phyloP scores from a whole-genome alignment of 108 stramenopile genomes.

The Aurantiochytrium sp. region DNA sequence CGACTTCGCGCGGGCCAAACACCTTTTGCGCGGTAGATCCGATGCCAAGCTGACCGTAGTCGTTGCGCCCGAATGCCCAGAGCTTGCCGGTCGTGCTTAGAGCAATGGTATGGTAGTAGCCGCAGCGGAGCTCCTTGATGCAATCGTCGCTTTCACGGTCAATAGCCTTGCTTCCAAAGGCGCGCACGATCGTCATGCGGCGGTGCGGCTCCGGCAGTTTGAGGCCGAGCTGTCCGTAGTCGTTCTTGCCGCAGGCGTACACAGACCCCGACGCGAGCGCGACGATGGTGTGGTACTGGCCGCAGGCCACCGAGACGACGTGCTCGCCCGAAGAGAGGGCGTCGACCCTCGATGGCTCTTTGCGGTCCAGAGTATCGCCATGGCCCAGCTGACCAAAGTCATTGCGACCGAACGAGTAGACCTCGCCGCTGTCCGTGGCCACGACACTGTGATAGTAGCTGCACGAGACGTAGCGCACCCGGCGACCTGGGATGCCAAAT shows the following conservation, averaged over 20 bases:
- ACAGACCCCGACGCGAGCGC: conserved; percentile 41
- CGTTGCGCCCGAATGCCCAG: conserved; percentile 80
- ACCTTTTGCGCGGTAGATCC: conserved; percentile 47
- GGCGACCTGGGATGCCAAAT: conserved; percentile 30
- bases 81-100: conserved; percentile 75
- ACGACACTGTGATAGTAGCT: conserved; percentile 59
- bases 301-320: conserved; percentile 47
- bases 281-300: conserved; percentile 56
- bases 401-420: conserved; percentile 57
- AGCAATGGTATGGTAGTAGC: conserved; percentile 85
- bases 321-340: background rate
- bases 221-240: conserved; percentile 60
- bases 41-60: conserved; percentile 88
- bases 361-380: conserved; percentile 52
- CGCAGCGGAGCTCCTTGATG: conserved; percentile 46
- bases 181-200: conserved; percentile 32
- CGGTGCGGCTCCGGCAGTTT: conserved; percentile 20
- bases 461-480: conserved; percentile 40
- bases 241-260: conserved; percentile 59
- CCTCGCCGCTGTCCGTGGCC: conserved; percentile 42
- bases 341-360: conserved; percentile 35
- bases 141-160: conserved; percentile 6
- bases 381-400: conserved; percentile 61
- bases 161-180: conserved; percentile 10
- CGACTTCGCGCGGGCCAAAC: conserved; percentile 10